Conservation (phyloP, 1,284 basidiomycete species). For the Mycena sp. region DNA sequence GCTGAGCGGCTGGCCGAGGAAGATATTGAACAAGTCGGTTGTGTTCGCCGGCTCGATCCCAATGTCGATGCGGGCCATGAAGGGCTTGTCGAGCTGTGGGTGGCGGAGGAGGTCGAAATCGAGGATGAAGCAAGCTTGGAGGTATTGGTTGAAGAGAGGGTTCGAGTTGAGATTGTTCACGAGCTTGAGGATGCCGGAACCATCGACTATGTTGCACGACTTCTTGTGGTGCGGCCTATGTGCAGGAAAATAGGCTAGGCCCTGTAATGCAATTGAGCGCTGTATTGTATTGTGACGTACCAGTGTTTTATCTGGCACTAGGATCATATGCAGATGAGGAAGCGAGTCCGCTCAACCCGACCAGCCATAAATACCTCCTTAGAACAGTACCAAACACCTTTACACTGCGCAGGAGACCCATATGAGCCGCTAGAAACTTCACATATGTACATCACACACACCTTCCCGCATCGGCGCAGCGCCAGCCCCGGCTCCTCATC, state of each 20-base stretch:
- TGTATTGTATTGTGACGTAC: background rate
- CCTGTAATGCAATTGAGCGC: too few species aligned
- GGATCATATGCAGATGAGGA: too few species aligned
- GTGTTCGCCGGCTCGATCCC: slow-evolving; percentile 34
- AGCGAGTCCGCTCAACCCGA: slow-evolving; percentile 30
- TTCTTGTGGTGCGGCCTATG: slow-evolving; percentile 35
- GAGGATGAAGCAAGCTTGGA: slow-evolving; percentile 34
- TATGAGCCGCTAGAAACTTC: background rate
- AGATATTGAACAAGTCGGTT: background rate
- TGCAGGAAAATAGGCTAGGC: background rate
- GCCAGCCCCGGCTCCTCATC: background rate
- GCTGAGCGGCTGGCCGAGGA: background rate
- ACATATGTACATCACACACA: background rate
- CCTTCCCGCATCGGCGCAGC: background rate
- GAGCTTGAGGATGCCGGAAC: slow-evolving; percentile 29
- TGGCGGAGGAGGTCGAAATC: too few species aligned
- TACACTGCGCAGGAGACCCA: slow-evolving; percentile 30
- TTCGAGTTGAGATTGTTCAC: slow-evolving; percentile 29
- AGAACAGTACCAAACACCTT: slow-evolving; percentile 38
- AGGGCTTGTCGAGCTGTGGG: slow-evolving; percentile 29
- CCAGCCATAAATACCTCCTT: slow-evolving; percentile 19
- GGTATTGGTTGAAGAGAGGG: slow-evolving; percentile 14
- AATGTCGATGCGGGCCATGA: slow-evolving; percentile 32
- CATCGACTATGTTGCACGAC: slow-evolving; percentile 15
- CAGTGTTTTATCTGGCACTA: slow-evolving; percentile 3